Evolutionary conservation across 2,329 filamentous ascomycete species (phyloP).

Genomic region (Alternaria longipes): DNA sequence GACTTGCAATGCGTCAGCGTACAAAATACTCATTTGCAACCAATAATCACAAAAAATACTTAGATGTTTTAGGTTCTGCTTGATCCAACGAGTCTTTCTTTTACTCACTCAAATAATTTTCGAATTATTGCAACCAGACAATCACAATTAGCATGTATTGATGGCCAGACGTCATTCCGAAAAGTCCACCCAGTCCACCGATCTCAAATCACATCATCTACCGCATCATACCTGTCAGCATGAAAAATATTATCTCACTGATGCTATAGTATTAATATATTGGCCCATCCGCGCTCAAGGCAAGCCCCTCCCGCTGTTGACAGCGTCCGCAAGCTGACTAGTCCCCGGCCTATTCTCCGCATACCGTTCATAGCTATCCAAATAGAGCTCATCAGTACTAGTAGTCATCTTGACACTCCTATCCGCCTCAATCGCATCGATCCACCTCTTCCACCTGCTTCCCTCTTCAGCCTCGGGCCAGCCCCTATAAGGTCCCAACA

Average conservation of each 20-base stretch:
- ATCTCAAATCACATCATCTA: no score
- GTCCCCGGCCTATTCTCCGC: constrained; percentile 69
- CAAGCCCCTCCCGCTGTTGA: constrained; percentile 65
- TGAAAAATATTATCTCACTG: neutral
- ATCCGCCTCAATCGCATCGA: constrained; percentile 73
- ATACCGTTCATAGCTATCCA: constrained; percentile 73
- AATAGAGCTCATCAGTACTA: constrained; percentile 71
- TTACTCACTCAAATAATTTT: no score
- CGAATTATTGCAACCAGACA: no score
- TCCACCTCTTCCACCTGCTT: constrained; percentile 73
- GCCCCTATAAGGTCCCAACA: constrained; percentile 70
- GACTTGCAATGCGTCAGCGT: no score
- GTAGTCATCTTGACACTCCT: constrained; percentile 72
- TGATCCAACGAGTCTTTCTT: no score
- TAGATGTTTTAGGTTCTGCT: no score
- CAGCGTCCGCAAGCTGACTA: constrained; percentile 66
- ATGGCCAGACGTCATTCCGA: no score
- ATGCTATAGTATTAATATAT: neutral
- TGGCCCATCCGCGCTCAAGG: constrained; percentile 48
- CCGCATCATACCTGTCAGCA: no score
- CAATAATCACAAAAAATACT: no score
- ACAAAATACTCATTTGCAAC: no score
- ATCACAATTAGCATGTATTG: no score
- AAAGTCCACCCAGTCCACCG: no score
- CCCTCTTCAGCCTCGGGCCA: constrained; percentile 72